These are phyloP conservation scores for Apiospora phragmitis DNA, from an alignment of 2,329 filamentous ascomycete species.

Conservation along the genomic window DNA sequence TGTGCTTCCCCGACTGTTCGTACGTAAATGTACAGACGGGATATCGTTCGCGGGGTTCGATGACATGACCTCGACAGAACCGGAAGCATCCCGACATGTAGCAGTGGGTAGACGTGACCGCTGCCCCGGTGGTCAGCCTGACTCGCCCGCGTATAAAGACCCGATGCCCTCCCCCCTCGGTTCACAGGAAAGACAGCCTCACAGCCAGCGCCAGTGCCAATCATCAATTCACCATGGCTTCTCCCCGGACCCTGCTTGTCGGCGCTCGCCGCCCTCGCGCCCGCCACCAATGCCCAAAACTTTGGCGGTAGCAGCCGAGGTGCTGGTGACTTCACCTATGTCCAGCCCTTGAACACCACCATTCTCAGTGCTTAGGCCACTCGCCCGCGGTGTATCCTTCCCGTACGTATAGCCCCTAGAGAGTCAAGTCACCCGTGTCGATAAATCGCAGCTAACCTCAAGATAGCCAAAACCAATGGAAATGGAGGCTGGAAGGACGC, in stretches of 20 bases:
- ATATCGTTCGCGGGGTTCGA: background rate
- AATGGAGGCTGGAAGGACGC: slow-evolving; percentile 36
- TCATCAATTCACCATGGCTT: slow-evolving; percentile 18
- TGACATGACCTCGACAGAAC: background rate
- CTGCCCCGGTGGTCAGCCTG: background rate
- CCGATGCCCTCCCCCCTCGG: background rate
- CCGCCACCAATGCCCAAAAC: slow-evolving; percentile 13
- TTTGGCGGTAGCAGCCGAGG: slow-evolving; percentile 4
- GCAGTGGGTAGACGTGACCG: background rate
- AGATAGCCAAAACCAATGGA: slow-evolving; percentile 37
- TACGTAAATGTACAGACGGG: background rate
- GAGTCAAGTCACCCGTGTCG: background rate
- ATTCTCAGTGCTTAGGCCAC: slow-evolving; percentile 42
- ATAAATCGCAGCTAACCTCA: background rate
- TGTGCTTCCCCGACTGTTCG: background rate
- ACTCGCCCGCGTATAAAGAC: background rate
- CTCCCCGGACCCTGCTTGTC: slow-evolving; percentile 15
- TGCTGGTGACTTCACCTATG: slow-evolving; percentile 36
- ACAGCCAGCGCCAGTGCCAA: slow-evolving; percentile 10
- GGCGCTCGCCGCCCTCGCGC: slow-evolving; percentile 13
- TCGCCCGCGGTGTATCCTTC: slow-evolving; percentile 37
- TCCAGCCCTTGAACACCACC: slow-evolving; percentile 43
- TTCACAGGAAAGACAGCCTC: background rate
- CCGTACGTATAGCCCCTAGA: slow-evolving; percentile 32
- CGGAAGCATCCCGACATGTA: background rate